These are phyloP conservation scores for Zygoascus bituminiphila DNA, from an alignment of 805 yeast genomes.

Conservation along the genomic window DNA sequence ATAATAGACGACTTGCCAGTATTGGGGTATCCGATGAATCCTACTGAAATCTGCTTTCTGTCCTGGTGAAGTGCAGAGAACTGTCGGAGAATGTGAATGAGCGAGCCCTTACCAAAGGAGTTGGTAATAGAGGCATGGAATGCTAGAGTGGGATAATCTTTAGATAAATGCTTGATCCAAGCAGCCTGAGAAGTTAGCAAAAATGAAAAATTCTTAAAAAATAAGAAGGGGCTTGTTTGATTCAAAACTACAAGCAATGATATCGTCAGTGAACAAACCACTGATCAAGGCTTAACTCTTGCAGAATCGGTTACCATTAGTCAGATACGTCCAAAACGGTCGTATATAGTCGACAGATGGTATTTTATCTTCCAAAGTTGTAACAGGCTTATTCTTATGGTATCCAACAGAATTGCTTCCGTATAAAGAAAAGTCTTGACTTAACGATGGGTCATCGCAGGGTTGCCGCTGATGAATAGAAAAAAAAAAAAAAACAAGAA, in stretches of 20 bases:
- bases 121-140: conserved; percentile 97
- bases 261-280: conserved; percentile 12
- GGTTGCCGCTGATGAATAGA: conserved; percentile 5
- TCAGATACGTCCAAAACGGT: conserved; percentile 41
- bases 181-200: conserved; percentile 61
- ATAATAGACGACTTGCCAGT: conserved; percentile 97
- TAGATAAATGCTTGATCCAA: conserved; percentile 93
- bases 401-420: conserved; percentile 13
- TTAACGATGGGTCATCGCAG: conserved; percentile 68
- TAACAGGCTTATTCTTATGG: conserved; percentile 79
- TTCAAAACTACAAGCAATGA: conserved; percentile 79
- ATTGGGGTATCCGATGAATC: conserved; percentile 95
- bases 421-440: conserved; percentile 30
- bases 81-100: conserved; percentile 88
- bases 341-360: conserved; percentile 40
- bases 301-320: conserved; percentile 43
- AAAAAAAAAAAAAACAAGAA: conserved; percentile 9
- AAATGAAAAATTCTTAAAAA: conserved; percentile 2
- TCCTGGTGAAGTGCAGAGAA: conserved; percentile 85
- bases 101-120: conserved; percentile 95
- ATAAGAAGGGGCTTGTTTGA: conserved; percentile 48
- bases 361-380: conserved; percentile 83
- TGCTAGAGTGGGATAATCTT: conserved; percentile 88
- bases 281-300: conserved; percentile 67
- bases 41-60: conserved; percentile 93